A percentile compares a stretch with the other conserved stretches of the same genome.
phyloP scores from a whole-genome alignment of 148 eudicot genomes.

The Fagopyrum tataricum region DNA sequence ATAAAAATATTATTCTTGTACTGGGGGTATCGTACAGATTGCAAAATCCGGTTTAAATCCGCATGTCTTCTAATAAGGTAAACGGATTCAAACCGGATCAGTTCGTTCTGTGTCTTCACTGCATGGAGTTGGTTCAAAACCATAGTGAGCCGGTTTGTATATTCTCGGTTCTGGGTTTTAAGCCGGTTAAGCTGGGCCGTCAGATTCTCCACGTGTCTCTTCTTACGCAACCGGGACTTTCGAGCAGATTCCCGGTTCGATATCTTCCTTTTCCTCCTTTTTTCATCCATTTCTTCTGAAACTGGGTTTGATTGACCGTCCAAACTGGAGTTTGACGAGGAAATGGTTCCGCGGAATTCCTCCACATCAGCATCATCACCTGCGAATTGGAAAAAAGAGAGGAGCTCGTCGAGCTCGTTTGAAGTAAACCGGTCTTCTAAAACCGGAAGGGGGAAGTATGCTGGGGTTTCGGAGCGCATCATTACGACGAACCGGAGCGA shows the following conservation, averaged over 20 bases:
- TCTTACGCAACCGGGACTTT: conserved; percentile 50
- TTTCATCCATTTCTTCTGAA: conserved; percentile 25
- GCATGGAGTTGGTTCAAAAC: conserved; percentile 12
- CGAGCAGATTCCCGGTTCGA: conserved; percentile 65
- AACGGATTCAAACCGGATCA: conserved; percentile 22
- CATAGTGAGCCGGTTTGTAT: conserved; percentile 27
- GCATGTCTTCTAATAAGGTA: conserved; percentile 25
- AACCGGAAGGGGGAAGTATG: conserved; percentile 23
- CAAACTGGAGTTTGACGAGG: conserved; percentile 25
- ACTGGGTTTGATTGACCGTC: conserved; percentile 20
- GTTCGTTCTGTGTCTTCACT: conserved; percentile 18
- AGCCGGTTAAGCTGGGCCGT: conserved; percentile 22
- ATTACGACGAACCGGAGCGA: conserved; percentile 16
- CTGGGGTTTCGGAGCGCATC: conserved; percentile 27
- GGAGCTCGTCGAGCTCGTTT: conserved; percentile 32
- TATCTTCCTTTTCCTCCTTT: conserved; percentile 35
- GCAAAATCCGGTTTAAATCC: conserved; percentile 24
- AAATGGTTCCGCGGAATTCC: not conserved
- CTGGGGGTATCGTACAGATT: conserved; percentile 1
- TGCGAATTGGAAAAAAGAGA: conserved; percentile 23
- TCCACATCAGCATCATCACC: not conserved
- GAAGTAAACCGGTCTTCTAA: conserved; percentile 14
- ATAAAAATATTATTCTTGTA: not conserved
- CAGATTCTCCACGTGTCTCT: conserved; percentile 37
- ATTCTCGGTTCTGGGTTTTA: conserved; percentile 27